Base-by-base conservation (phyloP, 768 basidiomycete genomes). In the Coprinopsis strossmayeri region DNA sequence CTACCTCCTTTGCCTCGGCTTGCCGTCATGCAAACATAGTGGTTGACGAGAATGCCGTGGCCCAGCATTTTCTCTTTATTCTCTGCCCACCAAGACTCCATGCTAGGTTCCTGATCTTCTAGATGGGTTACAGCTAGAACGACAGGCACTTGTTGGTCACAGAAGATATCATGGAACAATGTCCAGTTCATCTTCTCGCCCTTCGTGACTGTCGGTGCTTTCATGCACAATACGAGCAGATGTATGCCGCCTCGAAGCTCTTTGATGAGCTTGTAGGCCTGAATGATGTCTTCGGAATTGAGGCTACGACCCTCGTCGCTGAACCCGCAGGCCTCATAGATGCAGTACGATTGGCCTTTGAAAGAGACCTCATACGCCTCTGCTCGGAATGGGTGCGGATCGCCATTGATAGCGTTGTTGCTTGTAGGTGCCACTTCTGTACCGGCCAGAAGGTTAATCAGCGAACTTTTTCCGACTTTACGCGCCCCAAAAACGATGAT, bases 391-490 rank as follows among this genome's bases (percentile, higher is more conserved):
- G 30, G 30, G 7, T 15, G 30, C 15, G 9, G 9, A 7, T 32
- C 30, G 4, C 55, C 56, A n/a, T n/a, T n/a, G n/a, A n/a, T n/a
- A n/a, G n/a, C n/a, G 43, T 62, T 60, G 3, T 67, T 68, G n/a
- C n/a, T n/a, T 20, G 61, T 61, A 3, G 46, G 39, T 34, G 67
- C 64, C 26, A 65, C 46, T 0, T 48, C 43, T 15, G 18, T 56
- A 51, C 53, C 34, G 61, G 60, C 30, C 40, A 70, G 56, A 61
- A 68, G 62, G 53, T 68, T 65, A 44, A 71, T 60, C 11, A 59
- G 24, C 5, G 59, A 60, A 34, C 57, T 59, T 42, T 61, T 62
- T 17, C 61, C 59, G 12, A 55, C 50, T 5, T 69, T 70, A 0
- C 64, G 59, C 48, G 68, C 66, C 0, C 69, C 71, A 26, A 70